Base-by-base conservation (phyloP, 352 stramenopile species). In the Phytophthora fragariae region DNA sequence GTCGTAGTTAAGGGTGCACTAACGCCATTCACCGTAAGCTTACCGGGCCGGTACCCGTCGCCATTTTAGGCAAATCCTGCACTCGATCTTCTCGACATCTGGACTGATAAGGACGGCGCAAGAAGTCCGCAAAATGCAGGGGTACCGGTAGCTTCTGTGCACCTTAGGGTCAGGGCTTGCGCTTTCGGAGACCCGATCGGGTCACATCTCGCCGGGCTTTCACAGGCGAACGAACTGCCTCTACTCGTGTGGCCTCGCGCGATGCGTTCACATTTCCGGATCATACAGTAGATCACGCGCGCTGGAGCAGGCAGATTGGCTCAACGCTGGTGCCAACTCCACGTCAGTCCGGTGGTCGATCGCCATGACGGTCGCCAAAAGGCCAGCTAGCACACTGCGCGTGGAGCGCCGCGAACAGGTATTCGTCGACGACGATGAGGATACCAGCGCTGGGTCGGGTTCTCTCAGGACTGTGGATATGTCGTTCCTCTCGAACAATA, bases 401-500 rank as follows among this genome's bases (percentile, higher is more conserved):
- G 8, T 19, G 12, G 27, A n/a, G 47, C 62, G 41, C 10, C 39
- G 64, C 56, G 27, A 44, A 52, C 61, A 77, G 61, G 52, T 65
- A 61, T 15, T 75, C 17, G 17, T 41, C 35, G 46, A 60, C 6
- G 50, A 70, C 19, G 33, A 46, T 7, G 70, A 65, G 21, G 47
- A 41, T 27, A 46, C 31, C 0, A 50, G 31, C 39, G 44, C 24
- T 46, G 49, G 27, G 35, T 63, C 75, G 33, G 54, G 49, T 2
- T 57, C 74, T 7, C 57, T 24, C 17, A 57, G n/a, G 15, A 70
- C 66, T 19, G 62, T 76, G 57, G 73, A 78, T 47, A 74, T 80
- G 78, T 65, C 76, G 12, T 68, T 80, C 49, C 58, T 84, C 49
- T 75, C 70, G 29, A 80, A 77, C 47, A 59, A 49, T 54, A 83